A percentile compares a stretch with the other conserved stretches of the same genome.
Conservation (phyloP, 2,329 filamentous ascomycete species). For the Penicillium sp. region DNA sequence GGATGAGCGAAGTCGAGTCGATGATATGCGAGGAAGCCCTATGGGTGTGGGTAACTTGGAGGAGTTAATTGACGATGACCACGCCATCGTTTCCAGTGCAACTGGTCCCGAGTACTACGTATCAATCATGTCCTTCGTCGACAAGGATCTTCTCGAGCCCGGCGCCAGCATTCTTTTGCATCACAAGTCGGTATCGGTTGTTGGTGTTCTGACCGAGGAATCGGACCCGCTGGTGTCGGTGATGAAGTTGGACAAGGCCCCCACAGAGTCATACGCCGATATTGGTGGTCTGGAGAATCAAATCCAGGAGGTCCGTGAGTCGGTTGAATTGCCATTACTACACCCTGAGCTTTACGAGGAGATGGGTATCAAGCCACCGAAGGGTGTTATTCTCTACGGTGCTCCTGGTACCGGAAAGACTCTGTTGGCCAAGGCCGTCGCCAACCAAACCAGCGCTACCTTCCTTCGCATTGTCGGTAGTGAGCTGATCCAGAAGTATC, state of each 20-base stretch:
- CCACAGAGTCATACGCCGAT: constrained; percentile 96
- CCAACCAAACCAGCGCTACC: constrained; percentile 97
- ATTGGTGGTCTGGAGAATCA: constrained; percentile 94
- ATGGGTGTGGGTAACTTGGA: constrained; percentile 98
- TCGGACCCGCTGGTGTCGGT: constrained; percentile 93
- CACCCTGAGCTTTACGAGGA: constrained; percentile 98
- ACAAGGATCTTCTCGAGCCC: constrained; percentile 96
- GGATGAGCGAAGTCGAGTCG: constrained; percentile 89
- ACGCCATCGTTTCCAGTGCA: constrained; percentile 96
- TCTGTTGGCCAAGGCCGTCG: constrained; percentile 91
- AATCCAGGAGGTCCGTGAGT: constrained; percentile 97
- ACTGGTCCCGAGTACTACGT: constrained; percentile 99
- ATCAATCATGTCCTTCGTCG: constrained; percentile 99
- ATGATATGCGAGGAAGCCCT: constrained; percentile 97
- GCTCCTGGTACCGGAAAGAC: constrained; percentile 97
- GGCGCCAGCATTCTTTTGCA: constrained; percentile 93
- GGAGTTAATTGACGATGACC: constrained; percentile 98
- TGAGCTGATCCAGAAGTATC: constrained; percentile 97
- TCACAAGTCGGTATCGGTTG: constrained; percentile 97
- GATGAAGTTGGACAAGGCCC: constrained; percentile 99
- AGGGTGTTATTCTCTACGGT: constrained; percentile 98
- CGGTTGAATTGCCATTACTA: constrained; percentile 89
- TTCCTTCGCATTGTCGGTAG: constrained; percentile 97
- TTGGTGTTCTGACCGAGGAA: constrained; percentile 95
- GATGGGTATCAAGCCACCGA: constrained; percentile 99